Evolutionary conservation across 2,329 filamentous ascomycete genomes (phyloP), one percentile per base, ranked within the genome.

Genomic region (Raffaelea albimanens): DNA sequence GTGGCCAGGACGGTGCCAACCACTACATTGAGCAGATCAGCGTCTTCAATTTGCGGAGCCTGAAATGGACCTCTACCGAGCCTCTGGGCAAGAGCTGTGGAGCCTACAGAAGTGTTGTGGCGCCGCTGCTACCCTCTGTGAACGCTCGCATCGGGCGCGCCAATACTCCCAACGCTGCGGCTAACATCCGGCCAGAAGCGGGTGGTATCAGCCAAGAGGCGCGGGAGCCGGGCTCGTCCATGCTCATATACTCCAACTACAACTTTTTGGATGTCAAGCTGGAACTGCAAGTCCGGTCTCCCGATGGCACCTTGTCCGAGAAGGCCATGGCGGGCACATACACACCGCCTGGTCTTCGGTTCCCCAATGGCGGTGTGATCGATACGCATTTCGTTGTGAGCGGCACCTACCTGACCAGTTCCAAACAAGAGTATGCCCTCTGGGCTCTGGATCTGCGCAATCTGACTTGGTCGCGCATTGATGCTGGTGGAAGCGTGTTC

Each of bases 21-120:
- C 90, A 95, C 63, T 98, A 98, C 61, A 98, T 98, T 56, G 91
- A 98, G 65, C 89, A 98, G 65, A 94, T 98, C 54, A 97, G 89
- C 61, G 88, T 98, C 3, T 98, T 98, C 72, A 98, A 98, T 59
- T 72, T 98, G 22, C 80, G 93, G 43, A 96, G 88, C 62, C 69
- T 97, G 50, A 95, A 93, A 66, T 98, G 93, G 93, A 95, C 88
- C 2, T 87, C 86, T 18, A 96, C 89, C 2, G 87, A 87, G 53
- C 74, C 83, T 1, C 73, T 97, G 41, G 90, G 89, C 44, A 87
- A 91, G 64, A 95, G 88, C 59, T 98, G 93, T 61, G 93, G 93
- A 53, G 93, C 93, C 1, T 98, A 98, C 64, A 82, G 93, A 54
- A 96, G 90, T 61, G 93, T 98, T 18, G 90, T 95, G 29, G 86